These are phyloP conservation scores for Ceratobasidium papillatum DNA, from an alignment of 1,284 basidiomycete species.

Conservation along the genomic window DNA sequence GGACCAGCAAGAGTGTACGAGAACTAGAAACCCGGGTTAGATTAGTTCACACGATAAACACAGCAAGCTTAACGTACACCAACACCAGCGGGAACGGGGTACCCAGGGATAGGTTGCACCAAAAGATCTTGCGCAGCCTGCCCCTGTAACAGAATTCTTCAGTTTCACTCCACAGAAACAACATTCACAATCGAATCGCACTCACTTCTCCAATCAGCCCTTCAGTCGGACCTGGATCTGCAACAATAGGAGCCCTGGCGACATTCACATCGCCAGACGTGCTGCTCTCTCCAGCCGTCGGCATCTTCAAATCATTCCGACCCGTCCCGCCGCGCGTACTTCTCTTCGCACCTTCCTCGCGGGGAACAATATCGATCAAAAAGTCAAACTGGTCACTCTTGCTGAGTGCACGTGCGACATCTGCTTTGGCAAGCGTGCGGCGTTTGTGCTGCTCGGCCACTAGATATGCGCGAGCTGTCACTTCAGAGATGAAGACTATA, in stretches of 20 bases:
- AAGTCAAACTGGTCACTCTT: conserved; percentile 95
- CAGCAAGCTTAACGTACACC: conserved; percentile 1
- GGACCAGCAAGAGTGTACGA: conserved; percentile 13
- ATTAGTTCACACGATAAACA: not conserved
- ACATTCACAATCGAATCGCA: not conserved
- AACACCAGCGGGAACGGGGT: conserved; percentile 20
- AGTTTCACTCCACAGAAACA: not conserved
- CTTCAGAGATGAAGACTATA: conserved; percentile 91
- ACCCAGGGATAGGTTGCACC: conserved; percentile 20
- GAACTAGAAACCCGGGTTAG: conserved; percentile 10
- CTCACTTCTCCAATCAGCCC: conserved; percentile 13
- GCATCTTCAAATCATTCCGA: conserved; percentile 17
- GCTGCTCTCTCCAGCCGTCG: conserved; percentile 22
- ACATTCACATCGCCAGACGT: not conserved
- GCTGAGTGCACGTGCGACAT: conserved; percentile 88
- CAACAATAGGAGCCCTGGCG: not conserved
- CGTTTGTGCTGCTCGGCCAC: conserved; percentile 93
- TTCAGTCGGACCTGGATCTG: conserved; percentile 2
- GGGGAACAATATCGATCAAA: conserved; percentile 88
- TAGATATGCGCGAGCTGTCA: conserved; percentile 92
- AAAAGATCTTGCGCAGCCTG: conserved; percentile 2
- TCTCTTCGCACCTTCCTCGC: conserved; percentile 65
- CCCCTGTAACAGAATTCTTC: not conserved
- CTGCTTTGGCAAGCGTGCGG: conserved; percentile 86
- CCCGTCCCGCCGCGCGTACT: conserved; percentile 25